Evolutionary conservation across 345 rosid genomes (phyloP).

Genomic region (Laguncularia racemosa): DNA sequence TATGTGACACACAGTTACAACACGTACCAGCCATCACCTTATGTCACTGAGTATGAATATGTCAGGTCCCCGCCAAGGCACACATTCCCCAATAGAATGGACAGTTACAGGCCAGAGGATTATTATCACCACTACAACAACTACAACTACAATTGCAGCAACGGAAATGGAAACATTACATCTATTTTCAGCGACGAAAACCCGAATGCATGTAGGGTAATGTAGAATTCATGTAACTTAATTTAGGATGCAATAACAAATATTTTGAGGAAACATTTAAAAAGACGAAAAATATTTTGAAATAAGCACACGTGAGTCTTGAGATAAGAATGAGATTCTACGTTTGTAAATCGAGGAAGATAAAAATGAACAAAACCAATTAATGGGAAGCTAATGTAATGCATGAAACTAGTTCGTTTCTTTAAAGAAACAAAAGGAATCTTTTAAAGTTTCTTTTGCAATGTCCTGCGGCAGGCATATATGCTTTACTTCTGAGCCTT

Average conservation of each 20-base stretch:
- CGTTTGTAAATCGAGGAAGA: conserved; percentile 32
- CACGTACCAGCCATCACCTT: conserved; percentile 47
- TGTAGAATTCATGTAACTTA: conserved; percentile 18
- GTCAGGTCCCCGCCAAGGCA: conserved; percentile 27
- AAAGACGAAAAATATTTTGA: conserved; percentile 7
- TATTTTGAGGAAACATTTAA: conserved; percentile 12
- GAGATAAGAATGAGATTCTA: conserved; percentile 37
- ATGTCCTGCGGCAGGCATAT: not conserved
- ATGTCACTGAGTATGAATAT: conserved; percentile 43
- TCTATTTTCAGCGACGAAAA: conserved; percentile 73
- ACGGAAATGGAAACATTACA: conserved; percentile 35
- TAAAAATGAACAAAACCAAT: not conserved
- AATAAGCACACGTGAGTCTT: conserved; percentile 21
- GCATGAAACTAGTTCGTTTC: not conserved
- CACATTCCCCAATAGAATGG: conserved; percentile 25
- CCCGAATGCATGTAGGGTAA: conserved; percentile 51
- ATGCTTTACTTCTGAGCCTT: conserved; percentile 1
- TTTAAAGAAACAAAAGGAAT: conserved; percentile 2
- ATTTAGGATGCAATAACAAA: conserved; percentile 1
- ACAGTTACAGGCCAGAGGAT: conserved; percentile 13
- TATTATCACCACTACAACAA: conserved; percentile 14
- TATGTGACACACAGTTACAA: conserved; percentile 51
- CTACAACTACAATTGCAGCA: conserved; percentile 5
- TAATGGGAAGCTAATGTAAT: not conserved
- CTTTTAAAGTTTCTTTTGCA: not conserved